Evolutionary conservation across 805 yeast genomes (phyloP).

Genomic region (Saccharomycopsis lassenensis): DNA sequence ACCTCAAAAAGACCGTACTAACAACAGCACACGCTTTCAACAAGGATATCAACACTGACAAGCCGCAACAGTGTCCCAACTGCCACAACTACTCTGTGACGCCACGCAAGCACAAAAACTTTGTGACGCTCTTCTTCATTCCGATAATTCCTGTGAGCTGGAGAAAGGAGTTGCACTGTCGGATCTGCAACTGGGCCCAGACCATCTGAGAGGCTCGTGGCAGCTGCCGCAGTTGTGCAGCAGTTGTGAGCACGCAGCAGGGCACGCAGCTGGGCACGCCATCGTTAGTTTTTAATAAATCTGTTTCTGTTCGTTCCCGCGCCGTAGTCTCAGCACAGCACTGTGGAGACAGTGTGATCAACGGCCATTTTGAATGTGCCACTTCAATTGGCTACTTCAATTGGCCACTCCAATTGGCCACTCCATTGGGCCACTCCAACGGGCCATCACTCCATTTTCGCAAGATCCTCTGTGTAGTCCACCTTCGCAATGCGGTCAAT

Average conservation of each 20-base stretch:
- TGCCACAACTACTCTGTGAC: conserved; percentile 47
- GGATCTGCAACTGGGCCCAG: conserved; percentile 40
- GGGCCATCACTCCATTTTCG: background rate
- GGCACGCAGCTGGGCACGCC: too few relatives aligned
- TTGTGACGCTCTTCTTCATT: conserved; percentile 42
- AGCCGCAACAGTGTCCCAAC: conserved; percentile 35
- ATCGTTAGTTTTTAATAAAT: too few relatives aligned
- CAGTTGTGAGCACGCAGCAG: too few relatives aligned
- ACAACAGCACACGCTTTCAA: conserved; percentile 16
- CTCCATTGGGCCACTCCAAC: background rate
- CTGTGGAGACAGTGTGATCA: too few relatives aligned
- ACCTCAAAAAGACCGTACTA: conserved; percentile 3
- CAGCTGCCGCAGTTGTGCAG: too few relatives aligned
- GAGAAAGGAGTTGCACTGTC: conserved; percentile 40
- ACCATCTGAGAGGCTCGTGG: too few relatives aligned
- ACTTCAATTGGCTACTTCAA: too few relatives aligned
- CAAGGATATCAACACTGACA: conserved; percentile 8
- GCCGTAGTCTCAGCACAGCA: too few relatives aligned
- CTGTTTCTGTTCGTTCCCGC: too few relatives aligned
- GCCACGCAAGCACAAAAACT: conserved; percentile 42
- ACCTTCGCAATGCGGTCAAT: conserved; percentile 10
- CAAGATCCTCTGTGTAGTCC: conserved; percentile 3
- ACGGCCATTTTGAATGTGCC: too few relatives aligned
- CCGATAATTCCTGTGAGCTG: conserved; percentile 44
- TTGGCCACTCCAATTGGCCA: too few relatives aligned